These are phyloP conservation scores for Omphalotus guepiniiformis DNA, from an alignment of 768 basidiomycete species.

Conservation along the genomic window DNA sequence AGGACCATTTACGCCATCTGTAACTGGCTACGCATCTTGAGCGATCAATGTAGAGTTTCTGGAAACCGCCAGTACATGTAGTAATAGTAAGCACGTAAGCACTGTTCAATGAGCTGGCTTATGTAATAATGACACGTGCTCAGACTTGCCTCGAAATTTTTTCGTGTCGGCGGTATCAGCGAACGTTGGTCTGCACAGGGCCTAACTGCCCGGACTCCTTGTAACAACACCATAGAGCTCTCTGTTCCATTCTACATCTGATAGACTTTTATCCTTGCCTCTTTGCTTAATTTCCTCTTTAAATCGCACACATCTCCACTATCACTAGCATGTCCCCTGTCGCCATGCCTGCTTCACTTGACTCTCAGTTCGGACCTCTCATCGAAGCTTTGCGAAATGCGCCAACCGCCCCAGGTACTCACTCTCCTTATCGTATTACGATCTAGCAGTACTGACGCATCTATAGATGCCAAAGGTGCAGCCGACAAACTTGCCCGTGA, in stretches of 20 bases:
- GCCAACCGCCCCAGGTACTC: slow-evolving; percentile 59
- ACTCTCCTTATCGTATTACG: slow-evolving; percentile 6
- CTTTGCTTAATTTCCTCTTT: slow-evolving; percentile 14
- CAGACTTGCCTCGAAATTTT: too few species aligned
- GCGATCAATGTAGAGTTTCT: too few species aligned
- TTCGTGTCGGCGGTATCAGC: neutral
- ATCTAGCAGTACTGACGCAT: slow-evolving; percentile 10
- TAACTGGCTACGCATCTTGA: too few species aligned
- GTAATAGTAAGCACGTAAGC: too few species aligned
- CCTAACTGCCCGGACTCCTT: neutral
- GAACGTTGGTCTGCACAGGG: neutral
- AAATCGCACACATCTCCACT: slow-evolving; percentile 16
- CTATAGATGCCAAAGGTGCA: slow-evolving; percentile 78
- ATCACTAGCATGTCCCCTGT: slow-evolving; percentile 49
- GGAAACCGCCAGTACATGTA: too few species aligned
- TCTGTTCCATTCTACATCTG: neutral
- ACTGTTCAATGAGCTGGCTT: too few species aligned
- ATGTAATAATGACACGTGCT: too few species aligned
- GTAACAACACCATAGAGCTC: slow-evolving; percentile 8
- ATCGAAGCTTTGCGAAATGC: slow-evolving; percentile 51
- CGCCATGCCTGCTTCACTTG: slow-evolving; percentile 39
- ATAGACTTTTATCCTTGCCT: slow-evolving; percentile 5
- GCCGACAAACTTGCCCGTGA: slow-evolving; percentile 77
- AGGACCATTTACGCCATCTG: too few species aligned
- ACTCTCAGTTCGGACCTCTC: slow-evolving; percentile 41